Percentiles rank a stretch among this genome's conserved stretches.
These are phyloP conservation scores for Leccinum pellstonianum DNA, from an alignment of 768 basidiomycete genomes.

Conservation along the genomic window DNA sequence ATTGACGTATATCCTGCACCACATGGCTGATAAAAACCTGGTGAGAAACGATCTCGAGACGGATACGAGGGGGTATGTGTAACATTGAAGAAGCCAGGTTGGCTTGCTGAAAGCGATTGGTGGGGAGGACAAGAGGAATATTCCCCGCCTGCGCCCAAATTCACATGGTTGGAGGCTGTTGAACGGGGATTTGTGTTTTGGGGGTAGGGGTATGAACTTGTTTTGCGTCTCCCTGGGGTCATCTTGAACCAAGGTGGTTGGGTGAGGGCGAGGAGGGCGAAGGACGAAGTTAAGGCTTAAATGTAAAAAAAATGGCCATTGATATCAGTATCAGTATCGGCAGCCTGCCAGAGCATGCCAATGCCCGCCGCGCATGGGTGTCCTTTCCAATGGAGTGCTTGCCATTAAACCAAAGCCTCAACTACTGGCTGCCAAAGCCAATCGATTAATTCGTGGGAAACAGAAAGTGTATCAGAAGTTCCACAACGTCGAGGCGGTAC, in stretches of 20 bases:
- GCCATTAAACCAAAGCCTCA: conserved; percentile 1
- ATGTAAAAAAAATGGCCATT: too few species aligned
- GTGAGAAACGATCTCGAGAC: not conserved
- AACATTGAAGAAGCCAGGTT: too few species aligned
- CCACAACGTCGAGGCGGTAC: not conserved
- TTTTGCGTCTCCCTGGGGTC: too few species aligned
- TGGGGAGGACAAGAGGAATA: not conserved
- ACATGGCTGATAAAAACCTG: not conserved
- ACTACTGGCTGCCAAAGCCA: conserved; percentile 4
- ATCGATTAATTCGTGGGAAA: conserved; percentile 13
- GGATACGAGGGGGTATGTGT: not conserved
- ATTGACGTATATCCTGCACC: not conserved
- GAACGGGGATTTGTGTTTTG: not conserved
- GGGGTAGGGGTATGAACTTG: not conserved
- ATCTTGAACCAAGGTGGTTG: too few species aligned
- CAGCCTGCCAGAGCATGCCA: conserved; percentile 10
- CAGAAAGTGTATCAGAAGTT: not conserved
- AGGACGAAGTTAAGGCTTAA: too few species aligned
- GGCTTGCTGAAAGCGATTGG: not conserved
- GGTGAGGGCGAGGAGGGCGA: too few species aligned
- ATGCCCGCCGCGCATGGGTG: not conserved
- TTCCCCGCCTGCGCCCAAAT: not conserved
- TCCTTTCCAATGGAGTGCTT: not conserved
- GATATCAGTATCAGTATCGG: conserved; percentile 1
- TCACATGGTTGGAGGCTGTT: not conserved